Percentiles rank a stretch among this genome's conserved stretches.
phyloP scores from a whole-genome alignment of 2,329 filamentous ascomycete species.

The Aspergillus tanneri region DNA sequence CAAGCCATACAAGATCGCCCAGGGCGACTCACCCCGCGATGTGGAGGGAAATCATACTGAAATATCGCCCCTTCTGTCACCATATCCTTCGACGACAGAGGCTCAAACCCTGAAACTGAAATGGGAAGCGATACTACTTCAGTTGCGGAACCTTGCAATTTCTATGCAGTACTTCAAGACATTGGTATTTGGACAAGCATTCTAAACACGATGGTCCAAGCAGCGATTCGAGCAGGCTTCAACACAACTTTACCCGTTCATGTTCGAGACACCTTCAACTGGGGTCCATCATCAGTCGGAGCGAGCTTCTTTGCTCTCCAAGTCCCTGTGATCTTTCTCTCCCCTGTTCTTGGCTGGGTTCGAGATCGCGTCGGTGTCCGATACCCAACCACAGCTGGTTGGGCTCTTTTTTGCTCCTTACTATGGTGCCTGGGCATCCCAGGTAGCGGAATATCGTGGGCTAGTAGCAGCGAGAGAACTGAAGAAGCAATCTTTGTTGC shows the following conservation, averaged over 20 bases:
- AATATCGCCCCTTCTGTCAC: no score
- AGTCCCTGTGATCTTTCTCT: conserved; percentile 55
- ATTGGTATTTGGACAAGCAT: conserved; percentile 1
- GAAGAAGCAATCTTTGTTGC: no score
- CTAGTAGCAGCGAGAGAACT: no score
- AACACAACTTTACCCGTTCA: conserved; percentile 56
- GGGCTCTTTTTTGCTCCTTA: conserved; percentile 11
- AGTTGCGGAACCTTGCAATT: no score
- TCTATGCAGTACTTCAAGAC: no score
- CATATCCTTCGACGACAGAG: no score
- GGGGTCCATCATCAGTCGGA: conserved; percentile 54
- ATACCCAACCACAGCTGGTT: conserved; percentile 14
- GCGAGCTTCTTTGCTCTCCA: conserved; percentile 57
- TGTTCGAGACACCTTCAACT: conserved; percentile 52
- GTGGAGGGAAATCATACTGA: no score
- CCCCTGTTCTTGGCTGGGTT: conserved; percentile 56
- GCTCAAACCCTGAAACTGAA: no score
- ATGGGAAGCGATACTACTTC: no score
- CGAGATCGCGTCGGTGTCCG: conserved; percentile 16
- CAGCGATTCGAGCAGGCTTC: conserved; percentile 49
- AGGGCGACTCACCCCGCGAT: no score
- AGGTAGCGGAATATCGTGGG: no score
- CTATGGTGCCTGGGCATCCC: conserved; percentile 26
- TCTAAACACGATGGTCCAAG: neutral
- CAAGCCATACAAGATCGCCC: no score